Evolutionary conservation across 2,329 filamentous ascomycete species (phyloP), one percentile per base, ranked within the genome.

Genomic region (Curvularia sp.): DNA sequence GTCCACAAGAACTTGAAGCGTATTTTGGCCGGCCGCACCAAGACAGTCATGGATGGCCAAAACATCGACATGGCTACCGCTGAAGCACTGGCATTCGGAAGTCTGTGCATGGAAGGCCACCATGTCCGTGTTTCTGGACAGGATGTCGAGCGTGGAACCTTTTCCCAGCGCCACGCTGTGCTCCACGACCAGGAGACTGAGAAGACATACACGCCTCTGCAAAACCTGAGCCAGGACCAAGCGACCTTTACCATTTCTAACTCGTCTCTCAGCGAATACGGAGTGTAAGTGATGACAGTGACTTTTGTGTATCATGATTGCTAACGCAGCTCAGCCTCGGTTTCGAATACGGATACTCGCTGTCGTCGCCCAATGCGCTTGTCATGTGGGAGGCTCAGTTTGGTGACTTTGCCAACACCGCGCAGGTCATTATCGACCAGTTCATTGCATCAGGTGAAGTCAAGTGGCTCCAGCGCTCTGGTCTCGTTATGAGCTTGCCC

Each of bases 371-470:
- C 57, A 96, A 97, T 76, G 94, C 95, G 38, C 87, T 99, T 26
- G 94, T 99, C 70, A 96, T 99, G 88, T 99, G 95, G 95, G 95
- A 99, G 82, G 95, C 95, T 38, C 95, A 99, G 80, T 99, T 99
- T 74, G 95, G 95, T 84, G 95, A 99, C 81, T 99, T 99, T 74
- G 95, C 95, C 85, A 99, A 99, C 86, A 99, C 97, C 75, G 94
- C 95, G 43, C 95, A 99, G 82, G 96, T 93, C 78, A 96, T 99
- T 80, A 96, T 99, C 75, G 95, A 99, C 79, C 95, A 99, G 81
- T 99, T 99, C 82, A 89, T 99, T 71, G 94, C 95, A 50, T 97
- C 95, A 62, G 95, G 95, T 76, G 95, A 99, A 82, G 89, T 91
- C 66, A 99, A 99, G 83, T 99, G 95, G 95, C 90, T 98, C 81